Conservation (phyloP, 2,329 filamentous ascomycete genomes). For the Fusarium concolor region DNA sequence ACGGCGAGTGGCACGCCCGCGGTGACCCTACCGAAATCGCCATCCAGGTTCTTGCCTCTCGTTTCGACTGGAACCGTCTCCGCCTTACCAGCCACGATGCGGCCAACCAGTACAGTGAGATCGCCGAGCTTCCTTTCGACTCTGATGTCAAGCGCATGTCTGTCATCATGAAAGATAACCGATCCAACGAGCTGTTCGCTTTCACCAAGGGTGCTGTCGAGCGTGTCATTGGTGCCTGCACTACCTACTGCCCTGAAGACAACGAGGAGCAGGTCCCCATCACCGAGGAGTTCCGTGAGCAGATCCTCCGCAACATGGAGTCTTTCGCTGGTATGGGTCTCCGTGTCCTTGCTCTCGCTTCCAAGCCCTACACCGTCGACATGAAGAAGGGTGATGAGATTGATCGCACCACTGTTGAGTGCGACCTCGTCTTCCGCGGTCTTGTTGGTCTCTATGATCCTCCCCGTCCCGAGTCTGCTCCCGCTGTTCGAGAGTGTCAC, state of each 20-base stretch:
- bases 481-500: slow-evolving; percentile 68
- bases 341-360: slow-evolving; percentile 73
- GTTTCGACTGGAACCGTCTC: slow-evolving; percentile 71
- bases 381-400: slow-evolving; percentile 58
- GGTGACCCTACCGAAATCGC: slow-evolving; percentile 78
- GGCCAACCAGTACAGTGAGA: slow-evolving; percentile 63
- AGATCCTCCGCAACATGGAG: slow-evolving; percentile 74
- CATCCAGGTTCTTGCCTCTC: slow-evolving; percentile 76
- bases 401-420: slow-evolving; percentile 67
- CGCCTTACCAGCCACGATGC: slow-evolving; percentile 59
- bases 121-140: slow-evolving; percentile 77
- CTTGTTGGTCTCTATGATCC: slow-evolving; percentile 79
- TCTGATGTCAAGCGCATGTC: slow-evolving; percentile 81
- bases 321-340: slow-evolving; percentile 70
- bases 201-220: slow-evolving; percentile 76
- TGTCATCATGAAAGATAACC: slow-evolving; percentile 67
- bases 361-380: slow-evolving; percentile 54
- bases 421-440: slow-evolving; percentile 71
- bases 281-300: slow-evolving; percentile 62
- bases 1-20: slow-evolving; percentile 66
- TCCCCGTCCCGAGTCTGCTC: slow-evolving; percentile 73
- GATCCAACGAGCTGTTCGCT: slow-evolving; percentile 46
- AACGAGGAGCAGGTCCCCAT: slow-evolving; percentile 53
- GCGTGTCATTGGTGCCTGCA: slow-evolving; percentile 71
- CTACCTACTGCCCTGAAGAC: slow-evolving; percentile 58